phyloP scores from a whole-genome alignment of 2,329 filamentous ascomycete genomes.

The Diaporthe capsici region DNA sequence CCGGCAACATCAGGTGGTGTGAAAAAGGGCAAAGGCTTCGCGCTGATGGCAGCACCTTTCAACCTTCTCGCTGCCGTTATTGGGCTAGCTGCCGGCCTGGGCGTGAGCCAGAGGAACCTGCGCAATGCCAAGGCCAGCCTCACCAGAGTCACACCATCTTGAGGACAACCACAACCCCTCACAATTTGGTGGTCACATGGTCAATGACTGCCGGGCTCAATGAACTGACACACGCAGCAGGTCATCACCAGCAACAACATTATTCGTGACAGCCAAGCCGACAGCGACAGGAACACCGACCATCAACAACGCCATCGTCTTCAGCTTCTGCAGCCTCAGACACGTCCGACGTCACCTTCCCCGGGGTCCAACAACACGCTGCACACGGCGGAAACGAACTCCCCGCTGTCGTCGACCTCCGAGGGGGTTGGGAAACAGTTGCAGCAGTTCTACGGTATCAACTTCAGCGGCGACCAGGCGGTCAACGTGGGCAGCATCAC shows the following conservation, averaged over 20 bases:
- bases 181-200: neutral
- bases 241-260: slow-evolving; percentile 26
- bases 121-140: slow-evolving; percentile 44
- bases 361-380: slow-evolving; percentile 46
- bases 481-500: slow-evolving; percentile 52
- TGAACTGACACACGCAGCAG: neutral
- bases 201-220: neutral
- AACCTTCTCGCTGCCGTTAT: slow-evolving; percentile 46
- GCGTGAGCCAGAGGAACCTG: slow-evolving; percentile 47
- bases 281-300: slow-evolving; percentile 35
- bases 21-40: slow-evolving; percentile 28
- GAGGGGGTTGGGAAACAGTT: slow-evolving; percentile 41
- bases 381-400: slow-evolving; percentile 44
- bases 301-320: slow-evolving; percentile 38
- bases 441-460: slow-evolving; percentile 47
- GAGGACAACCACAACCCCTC: neutral
- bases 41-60: slow-evolving; percentile 39
- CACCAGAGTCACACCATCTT: slow-evolving; percentile 21
- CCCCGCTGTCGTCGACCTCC: neutral
- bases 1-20: no score
- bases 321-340: slow-evolving; percentile 38
- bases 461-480: slow-evolving; percentile 47
- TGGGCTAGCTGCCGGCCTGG: slow-evolving; percentile 48
- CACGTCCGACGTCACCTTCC: slow-evolving; percentile 43
- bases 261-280: slow-evolving; percentile 21